Percentiles rank a stretch among this genome's conserved stretches.
These are phyloP conservation scores for Lanzia echinophila DNA, from an alignment of 2,329 filamentous ascomycete genomes.

Conservation along the genomic window DNA sequence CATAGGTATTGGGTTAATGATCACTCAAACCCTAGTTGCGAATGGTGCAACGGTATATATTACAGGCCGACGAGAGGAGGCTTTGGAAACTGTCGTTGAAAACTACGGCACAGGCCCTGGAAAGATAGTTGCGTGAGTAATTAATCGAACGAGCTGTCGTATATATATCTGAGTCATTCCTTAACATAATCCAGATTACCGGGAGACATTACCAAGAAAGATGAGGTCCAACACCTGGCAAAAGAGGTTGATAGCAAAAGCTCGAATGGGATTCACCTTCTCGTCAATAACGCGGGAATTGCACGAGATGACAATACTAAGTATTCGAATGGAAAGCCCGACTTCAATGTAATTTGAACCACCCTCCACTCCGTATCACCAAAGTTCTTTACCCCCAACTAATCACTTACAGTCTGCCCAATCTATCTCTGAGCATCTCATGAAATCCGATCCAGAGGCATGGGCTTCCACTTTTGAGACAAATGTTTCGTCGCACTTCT, in stretches of 20 bases:
- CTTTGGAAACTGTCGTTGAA: conserved; percentile 30
- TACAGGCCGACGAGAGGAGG: conserved; percentile 19
- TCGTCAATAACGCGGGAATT: conserved; percentile 50
- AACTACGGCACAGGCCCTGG: conserved; percentile 44
- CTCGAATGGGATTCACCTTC: conserved; percentile 48
- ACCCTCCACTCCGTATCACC: not conserved
- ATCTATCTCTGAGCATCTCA: conserved; percentile 44
- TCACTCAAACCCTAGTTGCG: conserved; percentile 23
- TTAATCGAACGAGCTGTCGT: not conserved
- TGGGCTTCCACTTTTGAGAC: conserved; percentile 66
- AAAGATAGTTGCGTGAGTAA: conserved; percentile 26
- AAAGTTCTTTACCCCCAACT: not conserved
- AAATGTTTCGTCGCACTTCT: conserved; percentile 63
- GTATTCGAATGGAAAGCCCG: conserved; percentile 41
- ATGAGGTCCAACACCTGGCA: conserved; percentile 40
- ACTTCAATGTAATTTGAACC: conserved; percentile 34
- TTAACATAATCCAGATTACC: conserved; percentile 29
- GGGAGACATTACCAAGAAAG: conserved; percentile 53
- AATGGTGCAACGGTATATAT: conserved; percentile 30
- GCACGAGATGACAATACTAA: conserved; percentile 45
- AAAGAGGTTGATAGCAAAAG: conserved; percentile 24
- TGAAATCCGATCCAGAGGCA: conserved; percentile 42
- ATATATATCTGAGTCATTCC: not conserved
- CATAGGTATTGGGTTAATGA: conserved; percentile 27
- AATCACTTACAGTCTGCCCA: conserved; percentile 29